These are phyloP conservation scores for Talaromyces albobiverticillius DNA, from an alignment of 2,329 filamentous ascomycete genomes.

Conservation along the genomic window DNA sequence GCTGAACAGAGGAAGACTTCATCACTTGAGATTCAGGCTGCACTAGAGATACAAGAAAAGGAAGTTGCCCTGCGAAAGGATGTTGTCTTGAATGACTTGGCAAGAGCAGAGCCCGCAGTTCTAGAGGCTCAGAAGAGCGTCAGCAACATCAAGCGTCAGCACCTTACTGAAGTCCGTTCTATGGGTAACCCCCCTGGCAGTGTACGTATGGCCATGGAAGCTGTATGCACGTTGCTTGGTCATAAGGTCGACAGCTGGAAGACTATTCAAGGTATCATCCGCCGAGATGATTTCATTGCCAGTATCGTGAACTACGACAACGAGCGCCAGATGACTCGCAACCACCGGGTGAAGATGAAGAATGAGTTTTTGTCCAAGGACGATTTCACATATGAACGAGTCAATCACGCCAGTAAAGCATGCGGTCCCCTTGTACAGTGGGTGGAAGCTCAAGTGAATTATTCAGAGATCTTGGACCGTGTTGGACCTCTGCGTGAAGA, in stretches of 20 bases:
- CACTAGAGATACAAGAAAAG: conserved; percentile 82
- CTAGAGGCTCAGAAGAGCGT: conserved; percentile 92
- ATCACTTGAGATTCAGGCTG: conserved; percentile 83
- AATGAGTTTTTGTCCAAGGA: conserved; percentile 88
- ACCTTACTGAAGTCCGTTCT: conserved; percentile 93
- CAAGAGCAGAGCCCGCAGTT: conserved; percentile 88
- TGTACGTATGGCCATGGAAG: conserved; percentile 88
- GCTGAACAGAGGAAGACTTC: conserved; percentile 87
- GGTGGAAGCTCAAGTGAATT: conserved; percentile 94
- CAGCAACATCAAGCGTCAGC: conserved; percentile 96
- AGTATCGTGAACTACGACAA: conserved; percentile 98
- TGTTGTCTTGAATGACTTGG: conserved; percentile 82
- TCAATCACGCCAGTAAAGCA: conserved; percentile 93
- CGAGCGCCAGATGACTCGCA: conserved; percentile 86
- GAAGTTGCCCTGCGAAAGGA: conserved; percentile 80
- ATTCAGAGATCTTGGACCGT: conserved; percentile 93
- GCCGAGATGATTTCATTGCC: conserved; percentile 93
- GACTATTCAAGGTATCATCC: conserved; percentile 80
- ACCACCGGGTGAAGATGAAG: conserved; percentile 81
- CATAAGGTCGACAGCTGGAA: conserved; percentile 92
- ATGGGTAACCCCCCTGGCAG: conserved; percentile 91
- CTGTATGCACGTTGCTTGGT: conserved; percentile 92
- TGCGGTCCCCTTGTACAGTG: conserved; percentile 96
- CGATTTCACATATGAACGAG: conserved; percentile 93
- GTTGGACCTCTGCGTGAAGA: conserved; percentile 91